A percentile compares a stretch with the other conserved stretches of the same genome.
phyloP scores from a whole-genome alignment of 345 rosid genomes.

The Stellera chamaejasme region DNA sequence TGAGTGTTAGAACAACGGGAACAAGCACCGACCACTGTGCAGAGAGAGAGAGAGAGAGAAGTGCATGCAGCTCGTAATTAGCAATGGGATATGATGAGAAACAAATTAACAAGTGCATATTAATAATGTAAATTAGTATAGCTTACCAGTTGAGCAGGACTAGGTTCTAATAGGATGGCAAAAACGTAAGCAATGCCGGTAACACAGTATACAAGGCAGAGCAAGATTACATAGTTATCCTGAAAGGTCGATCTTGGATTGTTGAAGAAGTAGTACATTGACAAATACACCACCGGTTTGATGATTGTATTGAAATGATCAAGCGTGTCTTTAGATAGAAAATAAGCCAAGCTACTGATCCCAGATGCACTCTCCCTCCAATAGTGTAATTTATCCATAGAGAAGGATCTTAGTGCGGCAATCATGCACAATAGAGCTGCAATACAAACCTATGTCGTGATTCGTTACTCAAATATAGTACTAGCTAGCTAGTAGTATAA shows the following conservation, averaged over 20 bases:
- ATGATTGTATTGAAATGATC: conserved; percentile 61
- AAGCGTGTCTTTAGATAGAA: conserved; percentile 65
- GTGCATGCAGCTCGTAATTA: background rate
- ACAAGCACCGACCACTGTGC: conserved; percentile 73
- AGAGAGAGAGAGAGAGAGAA: background rate
- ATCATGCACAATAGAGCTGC: conserved; percentile 82
- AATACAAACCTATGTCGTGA: conserved; percentile 2
- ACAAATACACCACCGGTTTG: conserved; percentile 77
- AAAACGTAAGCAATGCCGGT: conserved; percentile 78
- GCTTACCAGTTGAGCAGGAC: conserved; percentile 76
- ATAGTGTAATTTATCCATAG: conserved; percentile 63
- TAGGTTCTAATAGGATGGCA: conserved; percentile 59
- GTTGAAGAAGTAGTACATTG: conserved; percentile 92
- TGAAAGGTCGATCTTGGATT: conserved; percentile 70
- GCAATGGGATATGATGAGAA: background rate
- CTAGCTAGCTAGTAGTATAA: background rate
- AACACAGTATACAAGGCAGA: conserved; percentile 80
- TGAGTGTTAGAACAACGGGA: conserved; percentile 73
- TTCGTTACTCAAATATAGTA: background rate
- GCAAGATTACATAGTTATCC: conserved; percentile 58
- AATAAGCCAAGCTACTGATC: conserved; percentile 79
- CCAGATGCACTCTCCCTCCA: conserved; percentile 77
- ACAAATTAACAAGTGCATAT: background rate
- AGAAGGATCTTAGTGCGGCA: conserved; percentile 68
- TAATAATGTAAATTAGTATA: conserved; percentile 2